Conservation (phyloP, 2,329 filamentous ascomycete species). For the Colletotrichum australisinense region DNA sequence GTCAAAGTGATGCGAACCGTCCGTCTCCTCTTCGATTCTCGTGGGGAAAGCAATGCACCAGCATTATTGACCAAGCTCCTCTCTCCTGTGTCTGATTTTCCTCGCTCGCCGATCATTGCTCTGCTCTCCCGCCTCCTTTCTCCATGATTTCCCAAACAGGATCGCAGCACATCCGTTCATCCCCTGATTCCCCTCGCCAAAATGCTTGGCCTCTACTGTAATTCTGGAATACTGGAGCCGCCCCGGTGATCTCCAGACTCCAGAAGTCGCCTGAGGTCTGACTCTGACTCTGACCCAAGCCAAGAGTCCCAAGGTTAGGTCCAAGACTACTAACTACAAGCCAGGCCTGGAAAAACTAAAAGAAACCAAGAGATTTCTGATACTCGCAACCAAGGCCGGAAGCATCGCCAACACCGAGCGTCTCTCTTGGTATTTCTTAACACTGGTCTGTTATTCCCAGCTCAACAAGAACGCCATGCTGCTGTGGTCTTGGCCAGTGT, state of each 20-base stretch:
- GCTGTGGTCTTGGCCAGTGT: conserved; percentile 3
- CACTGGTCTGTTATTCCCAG: neutral
- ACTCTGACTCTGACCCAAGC: neutral
- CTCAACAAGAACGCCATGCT: neutral
- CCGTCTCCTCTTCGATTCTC: neutral
- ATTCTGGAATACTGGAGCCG: conserved; percentile 8
- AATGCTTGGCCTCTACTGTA: conserved; percentile 27
- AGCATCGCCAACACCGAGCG: conserved; percentile 14
- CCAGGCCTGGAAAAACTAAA: neutral
- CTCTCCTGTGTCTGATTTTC: conserved; percentile 25
- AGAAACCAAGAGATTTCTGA: neutral
- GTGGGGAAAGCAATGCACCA: conserved; percentile 2
- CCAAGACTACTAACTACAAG: neutral
- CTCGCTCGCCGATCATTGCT: conserved; percentile 28
- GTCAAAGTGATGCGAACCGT: neutral
- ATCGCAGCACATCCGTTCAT: conserved; percentile 30
- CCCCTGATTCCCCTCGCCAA: conserved; percentile 28
- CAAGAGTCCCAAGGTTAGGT: too few species aligned
- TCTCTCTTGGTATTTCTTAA: conserved; percentile 6
- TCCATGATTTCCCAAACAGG: conserved; percentile 34
- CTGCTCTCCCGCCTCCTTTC: conserved; percentile 20
- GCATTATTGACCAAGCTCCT: neutral
- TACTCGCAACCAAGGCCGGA: conserved; percentile 1
- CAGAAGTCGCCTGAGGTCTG: neutral
- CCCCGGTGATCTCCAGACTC: conserved; percentile 11